Evolutionary conservation across 495 filamentous ascomycete genomes (phyloP), one percentile per base, ranked within the genome.

Genomic region (Talaromyces liani): DNA sequence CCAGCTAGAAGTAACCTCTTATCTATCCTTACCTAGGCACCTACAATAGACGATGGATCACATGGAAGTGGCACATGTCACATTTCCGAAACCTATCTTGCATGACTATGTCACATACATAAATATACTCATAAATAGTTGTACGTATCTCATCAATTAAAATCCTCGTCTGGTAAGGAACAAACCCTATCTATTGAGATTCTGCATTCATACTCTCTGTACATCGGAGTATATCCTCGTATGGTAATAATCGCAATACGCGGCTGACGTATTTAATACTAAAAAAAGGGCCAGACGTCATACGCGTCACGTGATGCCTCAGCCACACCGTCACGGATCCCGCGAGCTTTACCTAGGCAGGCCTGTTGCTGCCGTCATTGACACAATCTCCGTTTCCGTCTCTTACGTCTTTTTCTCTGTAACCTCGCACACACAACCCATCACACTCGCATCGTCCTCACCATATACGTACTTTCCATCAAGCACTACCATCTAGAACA

Each of bases 331-430:
- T 49, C 45, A 58, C 22, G 10, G 29, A 6, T 9, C 49, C 18
- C 6, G 18, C 49, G 49, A 54, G 53, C 53, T n/a, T 56, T 29
- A 7, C 22, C 53, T 56, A 14, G n/a, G 12, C 22, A 6, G 6
- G 53, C 24, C 31, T n/a, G 22, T n/a, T 34, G 31, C 31, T 62
- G 60, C 60, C 60, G 60, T 62, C 60, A 62, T 62, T 34, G 45
- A 34, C 27, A 36, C 33, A 36, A 36, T 36, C 27, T 10, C 59
- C 36, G 59, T 24, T 61, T 51, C 59, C 59, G 59, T 61, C 58
- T 60, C 12, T 36, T 20, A 39, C 36, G 31, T 45, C 14, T 20
- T 47, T 60, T 47, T 34, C 31, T 25, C 58, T 60, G 14, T 54
- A 18, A 20, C 34, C 58, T 31, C 58, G 22, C 60, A 54, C 60